phyloP scores from a whole-genome alignment of 1,139 yeast species.

The Hansenula sp. region DNA sequence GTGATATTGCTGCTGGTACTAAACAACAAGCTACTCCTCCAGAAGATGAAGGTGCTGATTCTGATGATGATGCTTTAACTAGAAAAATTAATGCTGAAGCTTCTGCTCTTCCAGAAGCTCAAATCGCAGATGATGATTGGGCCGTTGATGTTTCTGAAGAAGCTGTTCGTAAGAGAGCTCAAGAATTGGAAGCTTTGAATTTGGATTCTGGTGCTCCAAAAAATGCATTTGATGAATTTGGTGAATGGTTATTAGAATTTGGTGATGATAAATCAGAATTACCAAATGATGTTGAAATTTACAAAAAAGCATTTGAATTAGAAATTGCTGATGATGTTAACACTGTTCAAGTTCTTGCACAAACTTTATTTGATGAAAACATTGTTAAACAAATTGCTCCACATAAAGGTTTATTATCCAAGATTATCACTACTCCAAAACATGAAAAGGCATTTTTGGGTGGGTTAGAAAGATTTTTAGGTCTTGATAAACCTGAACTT shows the following conservation, averaged over 20 bases:
- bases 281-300: slow-evolving; percentile 86
- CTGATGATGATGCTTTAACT: slow-evolving; percentile 74
- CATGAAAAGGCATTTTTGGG: slow-evolving; percentile 90
- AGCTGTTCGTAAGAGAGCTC: slow-evolving; percentile 91
- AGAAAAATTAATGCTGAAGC: slow-evolving; percentile 85
- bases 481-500: slow-evolving; percentile 74
- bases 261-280: slow-evolving; percentile 52
- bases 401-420: slow-evolving; percentile 79
- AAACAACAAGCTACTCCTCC: slow-evolving; percentile 24
- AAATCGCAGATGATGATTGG: slow-evolving; percentile 90
- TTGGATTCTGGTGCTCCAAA: slow-evolving; percentile 27
- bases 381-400: slow-evolving; percentile 67
- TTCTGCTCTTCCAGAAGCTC: slow-evolving; percentile 51
- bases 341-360: slow-evolving; percentile 89
- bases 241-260: slow-evolving; percentile 77
- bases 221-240: slow-evolving; percentile 62
- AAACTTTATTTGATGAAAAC: slow-evolving; percentile 77
- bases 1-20: slow-evolving; percentile 57
- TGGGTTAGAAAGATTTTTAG: slow-evolving; percentile 91
- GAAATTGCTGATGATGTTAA: slow-evolving; percentile 70
- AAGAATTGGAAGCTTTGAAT: slow-evolving; percentile 66
- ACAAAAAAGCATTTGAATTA: slow-evolving; percentile 80
- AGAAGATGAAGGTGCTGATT: slow-evolving; percentile 34
- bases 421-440: slow-evolving; percentile 59
- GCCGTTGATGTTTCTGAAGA: slow-evolving; percentile 97